phyloP scores from a whole-genome alignment of 2,329 filamentous ascomycete species.

The Phyllosticta citriasiana region DNA sequence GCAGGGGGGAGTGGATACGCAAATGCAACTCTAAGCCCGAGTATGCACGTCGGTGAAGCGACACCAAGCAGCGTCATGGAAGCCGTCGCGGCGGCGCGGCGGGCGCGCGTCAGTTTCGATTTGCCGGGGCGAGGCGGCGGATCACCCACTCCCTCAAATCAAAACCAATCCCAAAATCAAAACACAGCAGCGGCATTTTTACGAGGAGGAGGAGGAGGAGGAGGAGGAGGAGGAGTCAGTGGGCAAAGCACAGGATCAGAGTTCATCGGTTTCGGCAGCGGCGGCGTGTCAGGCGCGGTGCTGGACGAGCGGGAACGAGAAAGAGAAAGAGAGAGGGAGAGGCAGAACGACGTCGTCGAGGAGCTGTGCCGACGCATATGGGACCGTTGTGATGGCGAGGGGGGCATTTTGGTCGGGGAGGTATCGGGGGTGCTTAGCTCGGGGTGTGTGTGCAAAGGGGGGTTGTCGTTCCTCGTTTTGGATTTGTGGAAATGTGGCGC shows the following conservation, averaged over 20 bases:
- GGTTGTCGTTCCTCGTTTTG: too few relatives aligned
- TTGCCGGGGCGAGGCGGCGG: conserved; percentile 9
- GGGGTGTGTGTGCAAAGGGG: too few relatives aligned
- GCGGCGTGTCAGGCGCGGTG: too few relatives aligned
- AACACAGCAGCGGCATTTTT: too few relatives aligned
- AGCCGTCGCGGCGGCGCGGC: conserved; percentile 18
- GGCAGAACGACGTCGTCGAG: conserved; percentile 19
- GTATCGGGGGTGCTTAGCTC: not conserved
- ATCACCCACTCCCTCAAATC: too few relatives aligned
- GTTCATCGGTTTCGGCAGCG: too few relatives aligned
- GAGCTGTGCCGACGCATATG: conserved; percentile 32
- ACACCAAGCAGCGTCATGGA: conserved; percentile 18
- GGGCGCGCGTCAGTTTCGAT: conserved; percentile 4
- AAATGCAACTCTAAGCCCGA: too few relatives aligned
- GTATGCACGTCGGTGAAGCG: conserved; percentile 16
- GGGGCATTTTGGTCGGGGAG: not conserved
- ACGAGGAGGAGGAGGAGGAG: too few relatives aligned
- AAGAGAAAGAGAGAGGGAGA: not conserved
- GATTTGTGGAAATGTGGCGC: too few relatives aligned
- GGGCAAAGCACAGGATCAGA: too few relatives aligned
- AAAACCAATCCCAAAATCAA: too few relatives aligned
- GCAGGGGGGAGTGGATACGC: not conserved
- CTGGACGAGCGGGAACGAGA: not conserved
- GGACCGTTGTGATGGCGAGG: conserved; percentile 15
- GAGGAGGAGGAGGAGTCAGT: too few relatives aligned